A percentile compares a stretch with the other conserved stretches of the same genome.
These are phyloP conservation scores for Erysiphe pulchra DNA, from an alignment of 2,329 filamentous ascomycete genomes.

Conservation along the genomic window DNA sequence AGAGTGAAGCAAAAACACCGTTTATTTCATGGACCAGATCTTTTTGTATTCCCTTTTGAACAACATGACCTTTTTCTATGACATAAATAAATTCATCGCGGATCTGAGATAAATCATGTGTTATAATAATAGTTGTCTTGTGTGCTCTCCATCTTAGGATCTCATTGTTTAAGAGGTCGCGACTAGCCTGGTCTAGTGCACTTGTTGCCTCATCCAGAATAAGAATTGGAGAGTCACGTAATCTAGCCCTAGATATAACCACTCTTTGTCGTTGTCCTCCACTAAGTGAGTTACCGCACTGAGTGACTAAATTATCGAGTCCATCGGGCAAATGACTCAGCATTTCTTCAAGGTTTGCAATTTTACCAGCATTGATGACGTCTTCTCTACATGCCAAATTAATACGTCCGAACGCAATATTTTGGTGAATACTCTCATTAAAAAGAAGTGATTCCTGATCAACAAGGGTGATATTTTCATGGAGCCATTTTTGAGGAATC, in stretches of 20 bases:
- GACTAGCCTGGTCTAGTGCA: constrained; percentile 44
- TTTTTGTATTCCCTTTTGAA: constrained; percentile 39
- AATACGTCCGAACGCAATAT: constrained; percentile 46
- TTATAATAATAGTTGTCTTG: constrained; percentile 82
- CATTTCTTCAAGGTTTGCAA: constrained; percentile 42
- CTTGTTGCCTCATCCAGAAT: constrained; percentile 79
- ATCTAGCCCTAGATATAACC: constrained; percentile 49
- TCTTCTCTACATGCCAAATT: constrained; percentile 26
- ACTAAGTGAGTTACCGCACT: constrained; percentile 45
- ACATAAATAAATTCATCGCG: constrained; percentile 55
- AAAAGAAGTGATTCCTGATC: constrained; percentile 68
- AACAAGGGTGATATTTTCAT: constrained; percentile 51
- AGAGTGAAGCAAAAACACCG: constrained; percentile 22
- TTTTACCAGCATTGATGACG: constrained; percentile 34
- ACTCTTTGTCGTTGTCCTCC: constrained; percentile 69
- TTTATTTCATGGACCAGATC: constrained; percentile 22
- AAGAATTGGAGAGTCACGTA: constrained; percentile 56
- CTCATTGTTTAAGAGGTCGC: constrained; percentile 41
- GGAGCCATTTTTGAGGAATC: constrained; percentile 45
- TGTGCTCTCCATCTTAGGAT: constrained; percentile 52
- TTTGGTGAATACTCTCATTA: constrained; percentile 51
- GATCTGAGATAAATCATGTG: constrained; percentile 67
- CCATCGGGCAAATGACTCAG: constrained; percentile 41
- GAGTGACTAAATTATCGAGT: constrained; percentile 44
- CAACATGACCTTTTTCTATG: constrained; percentile 40